A percentile compares a stretch with the other conserved stretches of the same genome.
Evolutionary conservation across 2,329 filamentous ascomycete species (phyloP).

Genomic region (Fusarium chuoi): DNA sequence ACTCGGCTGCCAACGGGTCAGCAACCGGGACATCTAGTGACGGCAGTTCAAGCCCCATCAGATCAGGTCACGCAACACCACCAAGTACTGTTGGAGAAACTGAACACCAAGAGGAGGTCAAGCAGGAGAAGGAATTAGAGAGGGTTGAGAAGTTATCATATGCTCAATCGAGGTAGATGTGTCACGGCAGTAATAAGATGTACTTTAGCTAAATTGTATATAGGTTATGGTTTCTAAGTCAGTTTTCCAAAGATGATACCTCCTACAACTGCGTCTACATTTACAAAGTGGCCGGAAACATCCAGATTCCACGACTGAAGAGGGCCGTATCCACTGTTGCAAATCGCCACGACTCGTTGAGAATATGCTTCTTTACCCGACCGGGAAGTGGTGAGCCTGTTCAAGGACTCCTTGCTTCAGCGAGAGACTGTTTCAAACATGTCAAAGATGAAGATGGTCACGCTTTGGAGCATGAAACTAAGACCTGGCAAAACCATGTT

Average conservation of each 20-base stretch:
- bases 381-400: background rate
- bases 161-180: constrained; percentile 1
- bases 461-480: background rate
- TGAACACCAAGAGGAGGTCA: background rate
- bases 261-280: background rate
- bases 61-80: background rate
- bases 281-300: background rate
- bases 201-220: constrained; percentile 1
- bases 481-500: background rate
- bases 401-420: background rate
- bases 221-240: constrained; percentile 6
- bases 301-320: background rate
- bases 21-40: background rate
- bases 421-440: background rate
- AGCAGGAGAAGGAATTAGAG: background rate
- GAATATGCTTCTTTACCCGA: background rate
- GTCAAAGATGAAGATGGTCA: background rate
- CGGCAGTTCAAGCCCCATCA: background rate
- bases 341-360: background rate
- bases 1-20: background rate
- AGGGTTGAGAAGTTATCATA: background rate
- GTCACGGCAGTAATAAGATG: too few species aligned
- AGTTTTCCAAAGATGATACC: background rate
- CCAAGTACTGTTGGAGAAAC: background rate
- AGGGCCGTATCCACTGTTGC: background rate